Conservation (phyloP, 352 stramenopile genomes). For the Phytophthora pistaciae region DNA sequence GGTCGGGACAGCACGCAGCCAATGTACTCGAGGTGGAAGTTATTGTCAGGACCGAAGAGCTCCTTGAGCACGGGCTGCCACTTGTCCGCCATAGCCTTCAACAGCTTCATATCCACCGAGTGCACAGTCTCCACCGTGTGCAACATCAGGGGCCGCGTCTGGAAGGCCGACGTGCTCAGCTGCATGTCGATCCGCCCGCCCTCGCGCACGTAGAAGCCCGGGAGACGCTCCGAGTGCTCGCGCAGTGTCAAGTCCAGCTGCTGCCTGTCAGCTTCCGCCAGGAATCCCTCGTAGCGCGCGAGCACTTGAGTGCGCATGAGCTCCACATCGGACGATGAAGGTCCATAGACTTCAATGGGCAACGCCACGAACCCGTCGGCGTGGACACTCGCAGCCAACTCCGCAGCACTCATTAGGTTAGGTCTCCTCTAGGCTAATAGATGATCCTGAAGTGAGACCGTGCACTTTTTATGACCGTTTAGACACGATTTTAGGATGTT, state of each 20-base stretch:
- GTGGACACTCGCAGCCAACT: constrained; percentile 42
- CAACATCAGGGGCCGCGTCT: constrained; percentile 12
- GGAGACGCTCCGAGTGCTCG: constrained; percentile 61
- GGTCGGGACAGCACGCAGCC: constrained; percentile 75
- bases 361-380: constrained; percentile 62
- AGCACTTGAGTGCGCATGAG: constrained; percentile 40
- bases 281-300: constrained; percentile 45
- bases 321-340: constrained; percentile 24
- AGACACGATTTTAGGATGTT: neutral
- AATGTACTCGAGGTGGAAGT: constrained; percentile 70
- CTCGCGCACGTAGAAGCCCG: constrained; percentile 77
- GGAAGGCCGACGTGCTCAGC: constrained; percentile 38
- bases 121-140: constrained; percentile 19
- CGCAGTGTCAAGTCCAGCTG: constrained; percentile 41
- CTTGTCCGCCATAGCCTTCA: constrained; percentile 37
- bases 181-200: constrained; percentile 82
- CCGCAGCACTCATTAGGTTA: constrained; percentile 23
- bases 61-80: constrained; percentile 42
- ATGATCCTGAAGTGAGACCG: no score
- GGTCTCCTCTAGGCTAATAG: no score
- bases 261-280: constrained; percentile 36
- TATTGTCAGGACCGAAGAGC: constrained; percentile 22
- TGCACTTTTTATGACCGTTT: neutral
- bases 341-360: constrained; percentile 19
- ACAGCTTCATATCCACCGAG: constrained; percentile 32